Percentiles rank a stretch among this genome's conserved stretches.
Evolutionary conservation across 2,329 filamentous ascomycete species (phyloP).

Genomic region (Diaporthe sp.): DNA sequence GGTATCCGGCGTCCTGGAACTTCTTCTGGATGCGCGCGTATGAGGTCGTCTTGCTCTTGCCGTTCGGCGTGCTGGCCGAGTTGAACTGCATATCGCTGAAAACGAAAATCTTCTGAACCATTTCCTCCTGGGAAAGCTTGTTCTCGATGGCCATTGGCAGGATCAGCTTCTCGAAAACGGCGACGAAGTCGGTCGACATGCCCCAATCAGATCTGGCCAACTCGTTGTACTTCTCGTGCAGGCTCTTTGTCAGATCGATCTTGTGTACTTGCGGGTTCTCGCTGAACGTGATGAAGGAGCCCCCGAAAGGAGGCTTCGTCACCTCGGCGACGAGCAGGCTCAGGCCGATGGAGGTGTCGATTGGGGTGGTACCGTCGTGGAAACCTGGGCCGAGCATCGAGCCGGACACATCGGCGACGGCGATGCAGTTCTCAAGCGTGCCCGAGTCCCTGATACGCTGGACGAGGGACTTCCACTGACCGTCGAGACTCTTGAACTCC

Average conservation of each 20-base stretch:
- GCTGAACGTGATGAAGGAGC: constrained; percentile 68
- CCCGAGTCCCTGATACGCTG: constrained; percentile 68
- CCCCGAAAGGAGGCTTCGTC: constrained; percentile 64
- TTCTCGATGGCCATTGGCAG: constrained; percentile 65
- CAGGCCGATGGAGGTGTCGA: constrained; percentile 68
- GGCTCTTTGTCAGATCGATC: constrained; percentile 52
- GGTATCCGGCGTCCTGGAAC: constrained; percentile 64
- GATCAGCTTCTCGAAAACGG: constrained; percentile 66
- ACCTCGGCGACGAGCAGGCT: constrained; percentile 68
- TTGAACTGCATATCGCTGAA: constrained; percentile 74
- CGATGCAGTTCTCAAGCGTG: constrained; percentile 64
- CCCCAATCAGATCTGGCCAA: constrained; percentile 53
- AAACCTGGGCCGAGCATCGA: constrained; percentile 60
- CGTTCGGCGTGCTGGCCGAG: constrained; percentile 41
- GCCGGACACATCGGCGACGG: constrained; percentile 69
- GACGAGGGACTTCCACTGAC: constrained; percentile 70
- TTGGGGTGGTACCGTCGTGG: constrained; percentile 59
- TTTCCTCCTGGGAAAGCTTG: constrained; percentile 65
- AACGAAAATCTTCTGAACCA: constrained; percentile 72
- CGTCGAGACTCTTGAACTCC: constrained; percentile 55
- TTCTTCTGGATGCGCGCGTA: constrained; percentile 62
- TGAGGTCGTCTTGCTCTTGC: constrained; percentile 56
- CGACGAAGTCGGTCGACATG: constrained; percentile 63
- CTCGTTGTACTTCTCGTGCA: constrained; percentile 56
- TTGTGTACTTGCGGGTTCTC: constrained; percentile 53